Conservation (phyloP, 495 filamentous ascomycete genomes). For the Bacidia gigantensis region DNA sequence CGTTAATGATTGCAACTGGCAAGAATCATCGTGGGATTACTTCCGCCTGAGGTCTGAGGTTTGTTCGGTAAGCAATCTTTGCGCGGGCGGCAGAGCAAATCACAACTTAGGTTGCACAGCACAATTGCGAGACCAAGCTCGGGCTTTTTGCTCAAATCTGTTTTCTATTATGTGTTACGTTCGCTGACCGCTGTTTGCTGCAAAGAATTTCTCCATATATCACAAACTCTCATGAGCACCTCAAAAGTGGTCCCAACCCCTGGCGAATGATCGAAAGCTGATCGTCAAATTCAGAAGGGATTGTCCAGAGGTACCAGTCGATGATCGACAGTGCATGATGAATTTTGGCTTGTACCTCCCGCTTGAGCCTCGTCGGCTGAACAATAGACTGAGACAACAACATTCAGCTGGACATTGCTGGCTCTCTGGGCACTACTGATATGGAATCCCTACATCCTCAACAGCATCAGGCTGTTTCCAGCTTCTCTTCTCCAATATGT, state of each 20-base stretch:
- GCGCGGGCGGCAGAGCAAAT: not conserved
- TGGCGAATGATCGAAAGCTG: not conserved
- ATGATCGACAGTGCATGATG: not conserved
- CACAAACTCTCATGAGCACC: not conserved
- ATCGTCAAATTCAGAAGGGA: not conserved
- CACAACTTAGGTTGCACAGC: too few species aligned
- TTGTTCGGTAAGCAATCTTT: not conserved
- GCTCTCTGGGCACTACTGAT: not conserved
- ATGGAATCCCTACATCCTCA: conserved; percentile 46
- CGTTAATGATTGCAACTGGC: not conserved
- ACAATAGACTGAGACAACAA: not conserved
- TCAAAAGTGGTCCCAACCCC: not conserved
- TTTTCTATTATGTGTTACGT: too few species aligned
- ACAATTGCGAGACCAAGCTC: not conserved
- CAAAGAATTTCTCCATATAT: not conserved
- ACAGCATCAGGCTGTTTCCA: conserved; percentile 62
- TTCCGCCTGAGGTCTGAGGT: not conserved
- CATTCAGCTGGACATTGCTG: not conserved
- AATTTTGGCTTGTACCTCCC: not conserved
- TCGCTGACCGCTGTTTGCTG: not conserved
- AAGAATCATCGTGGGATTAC: not conserved
- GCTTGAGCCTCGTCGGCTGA: not conserved
- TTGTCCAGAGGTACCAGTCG: not conserved
- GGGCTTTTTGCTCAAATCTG: not conserved
- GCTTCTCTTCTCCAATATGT: conserved; percentile 51